A percentile compares a stretch with the other conserved stretches of the same genome.
Evolutionary conservation across 148 eudicot species (phyloP).

Genomic region (Tetragonia tetragonoides): DNA sequence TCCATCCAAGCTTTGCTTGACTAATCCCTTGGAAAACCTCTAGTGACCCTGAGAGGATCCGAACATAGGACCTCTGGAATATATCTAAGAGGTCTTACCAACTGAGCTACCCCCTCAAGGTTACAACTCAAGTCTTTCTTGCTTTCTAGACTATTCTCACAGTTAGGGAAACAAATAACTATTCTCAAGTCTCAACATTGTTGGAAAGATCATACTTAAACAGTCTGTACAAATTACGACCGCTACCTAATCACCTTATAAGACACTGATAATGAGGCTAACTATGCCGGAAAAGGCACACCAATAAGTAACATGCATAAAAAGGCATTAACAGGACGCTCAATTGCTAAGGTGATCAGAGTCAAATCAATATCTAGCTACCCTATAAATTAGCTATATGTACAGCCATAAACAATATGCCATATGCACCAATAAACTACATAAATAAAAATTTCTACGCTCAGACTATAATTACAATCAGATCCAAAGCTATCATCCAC

Average conservation of each 20-base stretch:
- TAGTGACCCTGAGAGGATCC: no score
- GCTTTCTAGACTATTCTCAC: not conserved
- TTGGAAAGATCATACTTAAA: not conserved
- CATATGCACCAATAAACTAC: constrained; percentile 1
- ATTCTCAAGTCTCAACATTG: not conserved
- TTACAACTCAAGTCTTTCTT: no score
- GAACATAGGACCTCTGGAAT: no score
- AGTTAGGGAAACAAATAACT: not conserved
- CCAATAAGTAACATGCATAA: not conserved
- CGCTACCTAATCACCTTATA: not conserved
- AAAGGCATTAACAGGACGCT: not conserved
- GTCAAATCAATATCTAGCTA: not conserved
- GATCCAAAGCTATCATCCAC: not conserved
- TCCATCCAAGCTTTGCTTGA: no score
- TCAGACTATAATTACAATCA: not conserved
- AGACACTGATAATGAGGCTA: not conserved
- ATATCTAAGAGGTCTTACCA: no score
- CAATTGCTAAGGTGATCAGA: not conserved
- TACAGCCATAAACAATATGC: not conserved
- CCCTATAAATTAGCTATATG: not conserved
- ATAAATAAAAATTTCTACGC: not conserved
- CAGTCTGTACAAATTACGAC: not conserved
- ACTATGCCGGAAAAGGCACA: not conserved
- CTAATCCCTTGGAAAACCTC: no score
- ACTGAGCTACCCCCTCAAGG: no score